These are phyloP conservation scores for Colletotrichum tabaci DNA, from an alignment of 2,329 filamentous ascomycete species.

Conservation along the genomic window DNA sequence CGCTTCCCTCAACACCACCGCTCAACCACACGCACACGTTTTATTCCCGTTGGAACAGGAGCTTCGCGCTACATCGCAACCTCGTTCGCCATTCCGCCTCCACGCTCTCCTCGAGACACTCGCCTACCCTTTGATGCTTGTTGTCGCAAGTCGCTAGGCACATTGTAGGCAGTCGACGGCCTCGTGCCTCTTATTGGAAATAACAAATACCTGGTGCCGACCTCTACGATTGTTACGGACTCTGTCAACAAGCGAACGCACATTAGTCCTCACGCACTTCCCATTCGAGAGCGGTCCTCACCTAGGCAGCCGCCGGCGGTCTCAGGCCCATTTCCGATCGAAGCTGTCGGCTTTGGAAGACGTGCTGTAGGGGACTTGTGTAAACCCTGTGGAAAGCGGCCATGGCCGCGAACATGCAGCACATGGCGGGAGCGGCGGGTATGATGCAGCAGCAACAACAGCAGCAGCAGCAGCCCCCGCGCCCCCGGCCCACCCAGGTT, in stretches of 20 bases:
- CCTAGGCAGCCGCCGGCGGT: slow-evolving; percentile 25
- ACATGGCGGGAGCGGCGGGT: slow-evolving; percentile 65
- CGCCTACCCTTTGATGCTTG: slow-evolving; percentile 50
- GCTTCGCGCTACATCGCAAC: not conserved
- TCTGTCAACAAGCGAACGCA: not conserved
- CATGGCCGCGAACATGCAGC: slow-evolving; percentile 74
- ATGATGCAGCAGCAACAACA: slow-evolving; percentile 58
- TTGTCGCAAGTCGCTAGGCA: slow-evolving; percentile 51
- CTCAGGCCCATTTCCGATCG: slow-evolving; percentile 25
- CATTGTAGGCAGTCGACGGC: slow-evolving; percentile 47
- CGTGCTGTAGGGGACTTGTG: slow-evolving; percentile 33
- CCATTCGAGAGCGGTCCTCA: slow-evolving; percentile 17
- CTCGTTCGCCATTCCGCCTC: not conserved
- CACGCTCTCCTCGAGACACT: slow-evolving; percentile 4
- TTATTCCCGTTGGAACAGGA: not conserved
- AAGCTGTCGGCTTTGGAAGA: slow-evolving; percentile 16
- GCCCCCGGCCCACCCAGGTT: slow-evolving; percentile 52
- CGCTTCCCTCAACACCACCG: not conserved
- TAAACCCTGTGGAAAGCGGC: slow-evolving; percentile 55
- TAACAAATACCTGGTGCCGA: not conserved
- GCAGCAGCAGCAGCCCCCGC: slow-evolving; percentile 50
- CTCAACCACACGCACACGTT: not conserved
- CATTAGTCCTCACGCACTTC: not conserved
- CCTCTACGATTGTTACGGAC: slow-evolving; percentile 7
- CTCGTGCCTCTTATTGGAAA: slow-evolving; percentile 43